Conservation (phyloP, 768 basidiomycete genomes). For the Suillus occidentalis region DNA sequence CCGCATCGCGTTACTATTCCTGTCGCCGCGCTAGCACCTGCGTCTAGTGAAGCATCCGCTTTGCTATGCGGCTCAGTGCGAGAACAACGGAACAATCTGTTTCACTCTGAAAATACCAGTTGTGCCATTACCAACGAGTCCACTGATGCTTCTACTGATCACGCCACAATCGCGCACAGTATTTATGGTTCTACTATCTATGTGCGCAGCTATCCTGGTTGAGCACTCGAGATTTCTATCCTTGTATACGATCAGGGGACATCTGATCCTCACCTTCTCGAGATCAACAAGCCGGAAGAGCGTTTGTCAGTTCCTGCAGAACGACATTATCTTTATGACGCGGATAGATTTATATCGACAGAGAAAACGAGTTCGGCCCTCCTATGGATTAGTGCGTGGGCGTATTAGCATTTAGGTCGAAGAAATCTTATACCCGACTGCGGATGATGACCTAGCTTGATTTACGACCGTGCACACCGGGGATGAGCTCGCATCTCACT, state of each 20-base stretch:
- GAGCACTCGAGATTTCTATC: not conserved
- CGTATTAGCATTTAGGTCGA: slow-evolving; percentile 40
- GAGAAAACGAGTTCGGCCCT: slow-evolving; percentile 26
- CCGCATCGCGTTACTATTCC: slow-evolving; percentile 30
- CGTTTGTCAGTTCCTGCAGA: not conserved
- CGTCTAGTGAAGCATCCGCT: slow-evolving; percentile 5
- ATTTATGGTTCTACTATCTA: not conserved
- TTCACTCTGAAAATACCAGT: slow-evolving; percentile 16
- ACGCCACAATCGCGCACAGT: not conserved
- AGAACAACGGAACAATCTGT: slow-evolving; percentile 32
- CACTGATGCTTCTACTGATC: slow-evolving; percentile 10
- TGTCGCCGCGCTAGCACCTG: slow-evolving; percentile 11
- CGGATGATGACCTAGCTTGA: slow-evolving; percentile 2
- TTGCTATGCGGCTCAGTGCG: slow-evolving; percentile 20
- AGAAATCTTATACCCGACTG: slow-evolving; percentile 12
- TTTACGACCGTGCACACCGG: not conserved
- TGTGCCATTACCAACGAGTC: slow-evolving; percentile 8
- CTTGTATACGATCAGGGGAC: not conserved
- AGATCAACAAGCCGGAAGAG: not conserved
- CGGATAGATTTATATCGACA: slow-evolving; percentile 1
- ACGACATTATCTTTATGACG: not conserved
- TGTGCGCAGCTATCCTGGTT: not conserved
- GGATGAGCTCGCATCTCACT: slow-evolving; percentile 2
- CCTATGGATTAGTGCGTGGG: slow-evolving; percentile 31
- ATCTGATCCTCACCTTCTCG: not conserved